These are phyloP conservation scores for Tephrocybe sp. DNA, from an alignment of 768 basidiomycete species.

Conservation along the genomic window DNA sequence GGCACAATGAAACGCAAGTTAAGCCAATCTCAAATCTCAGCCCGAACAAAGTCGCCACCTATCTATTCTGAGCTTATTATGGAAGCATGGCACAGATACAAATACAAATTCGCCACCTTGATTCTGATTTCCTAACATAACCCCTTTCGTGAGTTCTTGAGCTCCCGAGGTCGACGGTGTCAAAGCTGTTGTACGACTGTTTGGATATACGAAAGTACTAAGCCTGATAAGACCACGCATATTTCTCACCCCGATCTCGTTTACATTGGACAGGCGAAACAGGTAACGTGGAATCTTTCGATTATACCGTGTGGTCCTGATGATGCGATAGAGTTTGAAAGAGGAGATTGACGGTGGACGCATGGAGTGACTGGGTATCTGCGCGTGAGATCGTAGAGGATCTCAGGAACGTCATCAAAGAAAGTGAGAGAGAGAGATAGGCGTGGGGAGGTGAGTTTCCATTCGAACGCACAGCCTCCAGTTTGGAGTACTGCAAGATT, in stretches of 20 bases:
- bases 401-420: conserved; percentile 52
- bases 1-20: neutral
- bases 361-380: conserved; percentile 43
- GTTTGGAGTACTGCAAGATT: conserved; percentile 65
- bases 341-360: conserved; percentile 67
- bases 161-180: too few relatives aligned
- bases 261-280: conserved; percentile 81
- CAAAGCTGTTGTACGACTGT: too few relatives aligned
- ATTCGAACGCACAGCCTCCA: too few relatives aligned
- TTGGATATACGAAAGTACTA: neutral
- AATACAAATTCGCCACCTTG: neutral
- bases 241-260: conserved; percentile 44
- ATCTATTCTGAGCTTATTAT: too few relatives aligned
- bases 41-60: neutral
- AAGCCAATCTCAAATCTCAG: conserved; percentile 3
- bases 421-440: conserved; percentile 55
- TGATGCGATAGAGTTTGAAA: conserved; percentile 55
- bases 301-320: conserved; percentile 1
- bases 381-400: conserved; percentile 54
- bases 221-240: conserved; percentile 3
- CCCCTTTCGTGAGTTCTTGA: too few relatives aligned
- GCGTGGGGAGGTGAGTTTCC: too few relatives aligned
- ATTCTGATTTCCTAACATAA: neutral
- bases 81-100: too few relatives aligned
- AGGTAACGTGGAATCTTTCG: conserved; percentile 36